Base-by-base conservation (phyloP, 176 grass and related monocot genomes). In the Avena insularis region DNA sequence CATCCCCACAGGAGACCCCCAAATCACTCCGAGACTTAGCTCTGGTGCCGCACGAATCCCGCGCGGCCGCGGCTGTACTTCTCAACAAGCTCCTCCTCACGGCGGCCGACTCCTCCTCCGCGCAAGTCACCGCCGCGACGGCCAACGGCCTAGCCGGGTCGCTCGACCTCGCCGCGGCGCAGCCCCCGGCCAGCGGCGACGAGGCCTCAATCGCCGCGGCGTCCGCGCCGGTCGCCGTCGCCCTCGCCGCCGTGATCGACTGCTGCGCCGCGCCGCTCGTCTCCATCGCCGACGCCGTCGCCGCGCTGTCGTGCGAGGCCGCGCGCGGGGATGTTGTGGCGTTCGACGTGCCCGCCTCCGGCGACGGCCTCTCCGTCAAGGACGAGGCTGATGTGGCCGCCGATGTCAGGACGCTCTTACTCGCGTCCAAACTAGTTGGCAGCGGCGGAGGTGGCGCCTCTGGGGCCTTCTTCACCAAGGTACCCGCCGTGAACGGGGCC, bases 301-400 rank as follows among this genome's bases (percentile, higher is more conserved):
- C 97, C 1, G 97, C 97, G 29, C 83, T 99, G 23, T 96, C 97
- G 0, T 99, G 92, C 21, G 94, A 99, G 83, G 94, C 97, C 11
- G 85, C 83, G 54, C 91, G 90, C 17, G 94, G 87, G 83, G 97
- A 96, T 8, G 23, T 75, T 11, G 61, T 56, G 11, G 88, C 90
- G 5, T 99, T 96, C 46, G 97, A 99, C 58, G 89, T 96, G 65
- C 87, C 91, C 1, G 86, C 86, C 6, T 93, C 94, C 1, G 94
- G 97, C 1, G 97, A 99, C 6, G 97, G 97, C 12, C 91, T 93
- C 78, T 96, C 92, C 5, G 79, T 86, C 8, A 96, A 96, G 85
- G 97, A 94, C 66, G 97, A 98, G 85, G 75, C 83, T 4, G 97
- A 98, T 56, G 97, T 98, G 7, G 97, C 92, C 4, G 77, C 87